phyloP scores from a whole-genome alignment of 768 basidiomycete species.

The Leucosporidium creatinivorum region DNA sequence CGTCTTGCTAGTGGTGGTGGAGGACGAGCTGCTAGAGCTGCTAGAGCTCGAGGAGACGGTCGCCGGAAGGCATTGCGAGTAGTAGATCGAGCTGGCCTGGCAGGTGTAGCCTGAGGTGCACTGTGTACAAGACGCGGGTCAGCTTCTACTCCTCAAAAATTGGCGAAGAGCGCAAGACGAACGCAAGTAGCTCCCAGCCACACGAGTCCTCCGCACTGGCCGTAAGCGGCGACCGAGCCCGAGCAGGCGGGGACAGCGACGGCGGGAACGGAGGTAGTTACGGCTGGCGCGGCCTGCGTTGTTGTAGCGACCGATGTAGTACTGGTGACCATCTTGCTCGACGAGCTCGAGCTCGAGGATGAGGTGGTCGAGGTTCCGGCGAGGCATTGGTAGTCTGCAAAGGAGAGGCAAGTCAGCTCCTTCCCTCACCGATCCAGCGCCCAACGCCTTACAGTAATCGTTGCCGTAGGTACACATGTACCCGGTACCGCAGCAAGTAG shows the following conservation, averaged over 20 bases:
- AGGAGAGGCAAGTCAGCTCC: too few species aligned
- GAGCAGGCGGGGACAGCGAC: neutral
- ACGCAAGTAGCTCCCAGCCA: too few species aligned
- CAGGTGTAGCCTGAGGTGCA: slow-evolving; percentile 5
- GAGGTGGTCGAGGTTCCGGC: neutral
- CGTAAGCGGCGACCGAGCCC: neutral
- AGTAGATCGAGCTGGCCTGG: neutral
- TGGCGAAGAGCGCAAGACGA: too few species aligned
- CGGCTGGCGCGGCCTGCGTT: neutral
- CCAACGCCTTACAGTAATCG: too few species aligned
- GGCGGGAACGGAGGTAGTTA: neutral
- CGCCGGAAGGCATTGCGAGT: neutral
- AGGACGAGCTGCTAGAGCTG: neutral
- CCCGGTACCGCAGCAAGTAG: neutral
- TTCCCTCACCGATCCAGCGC: too few species aligned
- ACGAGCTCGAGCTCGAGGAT: neutral
- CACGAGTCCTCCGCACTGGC: neutral
- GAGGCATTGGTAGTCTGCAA: slow-evolving; percentile 5
- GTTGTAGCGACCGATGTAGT: neutral
- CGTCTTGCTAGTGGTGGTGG: neutral
- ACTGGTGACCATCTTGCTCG: neutral
- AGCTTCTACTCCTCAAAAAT: too few species aligned
- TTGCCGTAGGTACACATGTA: neutral
- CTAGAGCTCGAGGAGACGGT: neutral
- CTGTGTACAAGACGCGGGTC: neutral